phyloP scores from a whole-genome alignment of 129 eudicot genomes.

The Dittrichia graveolens region DNA sequence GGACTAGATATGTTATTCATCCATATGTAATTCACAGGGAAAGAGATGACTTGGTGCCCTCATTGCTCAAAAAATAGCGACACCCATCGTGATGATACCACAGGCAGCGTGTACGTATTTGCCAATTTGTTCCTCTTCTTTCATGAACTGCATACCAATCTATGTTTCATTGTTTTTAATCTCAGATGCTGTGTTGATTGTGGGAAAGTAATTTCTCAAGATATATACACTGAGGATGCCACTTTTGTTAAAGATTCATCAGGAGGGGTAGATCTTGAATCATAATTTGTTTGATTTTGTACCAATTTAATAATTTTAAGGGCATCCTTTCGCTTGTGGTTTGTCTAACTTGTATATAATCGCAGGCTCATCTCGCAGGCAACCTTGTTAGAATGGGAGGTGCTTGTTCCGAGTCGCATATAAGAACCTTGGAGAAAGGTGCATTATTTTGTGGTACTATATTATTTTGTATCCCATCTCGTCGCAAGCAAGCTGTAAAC shows the following conservation, averaged over 20 bases:
- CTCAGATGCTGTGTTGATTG: slow-evolving; percentile 50
- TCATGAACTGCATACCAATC: background rate
- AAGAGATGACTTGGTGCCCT: slow-evolving; percentile 35
- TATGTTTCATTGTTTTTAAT: background rate
- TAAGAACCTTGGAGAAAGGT: slow-evolving; percentile 40
- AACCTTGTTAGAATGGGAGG: slow-evolving; percentile 21
- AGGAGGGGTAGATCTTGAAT: slow-evolving; percentile 39
- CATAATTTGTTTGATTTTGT: background rate
- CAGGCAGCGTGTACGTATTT: slow-evolving; percentile 32
- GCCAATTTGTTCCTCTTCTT: background rate
- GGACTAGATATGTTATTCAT: background rate
- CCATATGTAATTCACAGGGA: background rate
- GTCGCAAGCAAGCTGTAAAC: background rate
- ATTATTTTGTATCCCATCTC: background rate
- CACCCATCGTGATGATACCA: slow-evolving; percentile 33
- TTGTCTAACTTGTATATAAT: background rate
- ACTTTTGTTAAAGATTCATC: slow-evolving; percentile 44
- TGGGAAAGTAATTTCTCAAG: slow-evolving; percentile 45
- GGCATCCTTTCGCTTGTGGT: background rate
- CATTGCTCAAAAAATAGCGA: slow-evolving; percentile 34
- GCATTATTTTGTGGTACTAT: background rate
- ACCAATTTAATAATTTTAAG: background rate
- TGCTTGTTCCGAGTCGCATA: slow-evolving; percentile 34
- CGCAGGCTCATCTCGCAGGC: slow-evolving; percentile 38
- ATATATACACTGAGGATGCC: slow-evolving; percentile 38